Evolutionary conservation across 305 asterid genomes (phyloP), one percentile per base, ranked within the genome.

Genomic region (Fraxinus nigra): DNA sequence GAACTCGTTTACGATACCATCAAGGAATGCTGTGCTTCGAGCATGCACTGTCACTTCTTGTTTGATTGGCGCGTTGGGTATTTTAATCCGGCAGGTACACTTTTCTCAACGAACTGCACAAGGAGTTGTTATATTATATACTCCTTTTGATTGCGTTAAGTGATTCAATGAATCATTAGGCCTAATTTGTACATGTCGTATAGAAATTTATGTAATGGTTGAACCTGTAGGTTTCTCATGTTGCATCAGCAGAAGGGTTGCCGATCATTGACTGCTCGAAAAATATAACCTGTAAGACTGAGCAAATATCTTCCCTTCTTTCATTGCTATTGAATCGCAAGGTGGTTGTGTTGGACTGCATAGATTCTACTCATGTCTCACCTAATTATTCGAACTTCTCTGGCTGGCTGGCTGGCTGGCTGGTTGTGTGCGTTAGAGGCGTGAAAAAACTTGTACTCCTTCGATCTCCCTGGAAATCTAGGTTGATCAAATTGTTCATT

Each of bases 41-140:
- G 95, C 99, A 28, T 95, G 99, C 90, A 85, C 89, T 3, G 54
- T 89, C 80, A 90, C 98, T 56, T 95, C 91, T 80, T 91, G 89
- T 84, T 83, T 86, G 2, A 93, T 95, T 18, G 92, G 88, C 65
- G 90, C 87, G 78, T 82, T 92, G 51, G 98, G 97, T 30, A 79
- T 93, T 81, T 65, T 88, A 67, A 84, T 91, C 86, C 89, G 97
- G 83, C 94, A 93, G 98, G 99, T 93, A 84, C 54, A 18, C 54
- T 79, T 75, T 74, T 24, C 65, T 83, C 46, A 35, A 3, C 54
- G 35, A 28, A 30, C 33, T 81, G 5, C 43, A n/a, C 40, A 20
- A 37, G 10, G 43, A 54, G 14, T 80, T 61, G 24, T 38, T 32
- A 32, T 61, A 20, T 43, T 46, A 4, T 22, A 10, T 22, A 7